These are phyloP conservation scores for Umbelopsis vinacea DNA, from an alignment of 192 early-diverging fungal species.

Conservation along the genomic window DNA sequence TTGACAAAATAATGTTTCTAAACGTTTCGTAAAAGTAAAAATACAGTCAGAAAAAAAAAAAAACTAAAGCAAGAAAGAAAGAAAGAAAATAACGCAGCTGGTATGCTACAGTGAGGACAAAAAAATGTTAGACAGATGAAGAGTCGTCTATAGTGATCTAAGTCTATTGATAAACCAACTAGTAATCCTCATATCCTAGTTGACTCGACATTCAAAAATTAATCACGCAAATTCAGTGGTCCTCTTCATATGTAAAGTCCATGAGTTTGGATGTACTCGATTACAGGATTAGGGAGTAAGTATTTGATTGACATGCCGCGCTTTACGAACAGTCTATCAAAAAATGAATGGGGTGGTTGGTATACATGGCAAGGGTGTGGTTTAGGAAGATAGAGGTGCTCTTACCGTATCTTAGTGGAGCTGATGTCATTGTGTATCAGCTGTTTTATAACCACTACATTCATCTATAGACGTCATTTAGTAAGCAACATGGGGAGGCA, in stretches of 20 bases:
- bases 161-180: neutral
- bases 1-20: slow-evolving; percentile 8
- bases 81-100: neutral
- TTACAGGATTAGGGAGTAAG: slow-evolving; percentile 88
- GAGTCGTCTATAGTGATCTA: neutral
- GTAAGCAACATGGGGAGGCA: neutral
- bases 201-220: neutral
- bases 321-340: slow-evolving; percentile 85
- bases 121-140: neutral
- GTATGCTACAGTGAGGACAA: neutral
- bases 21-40: neutral
- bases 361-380: too few species aligned
- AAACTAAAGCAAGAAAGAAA: too few species aligned
- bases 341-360: neutral
- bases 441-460: slow-evolving; percentile 94
- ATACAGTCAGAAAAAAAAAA: neutral
- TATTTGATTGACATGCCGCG: slow-evolving; percentile 95
- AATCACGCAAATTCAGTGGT: neutral
- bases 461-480: slow-evolving; percentile 56
- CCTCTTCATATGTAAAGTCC: slow-evolving; percentile 64
- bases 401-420: slow-evolving; percentile 91
- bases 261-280: slow-evolving; percentile 86
- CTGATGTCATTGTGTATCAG: slow-evolving; percentile 98
- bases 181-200: too few species aligned
- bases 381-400: too few species aligned